Percentiles rank a stretch among this genome's conserved stretches.
These are phyloP conservation scores for Gnomoniopsis sp. DNA, from an alignment of 2,329 filamentous ascomycete species.

Conservation along the genomic window DNA sequence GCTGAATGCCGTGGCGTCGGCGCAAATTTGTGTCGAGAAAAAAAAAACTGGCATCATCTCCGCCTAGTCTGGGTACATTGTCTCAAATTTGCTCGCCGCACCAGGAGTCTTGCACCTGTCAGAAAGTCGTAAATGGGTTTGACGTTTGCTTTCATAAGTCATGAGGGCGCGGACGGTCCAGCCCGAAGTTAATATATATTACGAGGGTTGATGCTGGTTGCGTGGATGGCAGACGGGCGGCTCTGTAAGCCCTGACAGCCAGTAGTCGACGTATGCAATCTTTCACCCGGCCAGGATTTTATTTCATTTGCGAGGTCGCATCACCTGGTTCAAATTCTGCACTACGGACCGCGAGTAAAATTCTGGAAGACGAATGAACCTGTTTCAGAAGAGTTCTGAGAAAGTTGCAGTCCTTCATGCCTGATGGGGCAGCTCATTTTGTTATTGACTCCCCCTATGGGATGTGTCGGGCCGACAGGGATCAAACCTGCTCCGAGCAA, in stretches of 20 bases:
- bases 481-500: not conserved
- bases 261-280: not conserved
- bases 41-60: not conserved
- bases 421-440: not conserved
- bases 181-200: not conserved
- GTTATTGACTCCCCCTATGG: not conserved
- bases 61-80: not conserved
- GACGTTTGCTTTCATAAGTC: not conserved
- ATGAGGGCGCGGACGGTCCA: not conserved
- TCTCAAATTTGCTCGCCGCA: not conserved
- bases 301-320: not conserved
- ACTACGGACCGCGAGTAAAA: not conserved
- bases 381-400: conserved; percentile 1
- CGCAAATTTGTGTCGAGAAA: not conserved
- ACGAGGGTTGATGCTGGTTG: conserved; percentile 6
- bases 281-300: not conserved
- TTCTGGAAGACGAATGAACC: not conserved
- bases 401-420: not conserved
- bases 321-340: not conserved
- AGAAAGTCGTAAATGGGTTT: not conserved
- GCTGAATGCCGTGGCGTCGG: not conserved
- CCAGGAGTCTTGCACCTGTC: not conserved
- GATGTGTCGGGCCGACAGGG: not conserved
- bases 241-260: not conserved
- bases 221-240: not conserved